phyloP scores from a whole-genome alignment of 441 rosid genomes.

The Hypseocharis bilobata region DNA sequence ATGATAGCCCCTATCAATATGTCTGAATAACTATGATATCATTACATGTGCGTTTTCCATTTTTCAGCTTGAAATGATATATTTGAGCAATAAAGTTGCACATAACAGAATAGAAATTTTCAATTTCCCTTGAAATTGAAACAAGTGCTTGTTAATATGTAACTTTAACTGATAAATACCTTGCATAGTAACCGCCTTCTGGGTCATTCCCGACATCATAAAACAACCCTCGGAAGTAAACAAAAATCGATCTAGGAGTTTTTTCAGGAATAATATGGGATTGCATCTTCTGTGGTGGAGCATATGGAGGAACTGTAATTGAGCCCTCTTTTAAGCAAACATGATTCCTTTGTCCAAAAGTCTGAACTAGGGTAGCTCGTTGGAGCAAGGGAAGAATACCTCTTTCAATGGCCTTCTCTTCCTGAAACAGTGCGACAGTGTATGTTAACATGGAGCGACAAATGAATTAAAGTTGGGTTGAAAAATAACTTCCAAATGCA shows the following conservation, averaged over 20 bases:
- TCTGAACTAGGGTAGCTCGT: constrained; percentile 65
- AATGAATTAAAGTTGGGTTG: background rate
- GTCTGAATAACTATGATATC: no score
- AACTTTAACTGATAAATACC: no score
- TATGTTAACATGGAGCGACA: no score
- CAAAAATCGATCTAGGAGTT: constrained; percentile 62
- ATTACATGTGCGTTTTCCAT: no score
- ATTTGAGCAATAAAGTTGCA: no score
- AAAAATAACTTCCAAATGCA: constrained; percentile 9
- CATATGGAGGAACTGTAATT: constrained; percentile 65
- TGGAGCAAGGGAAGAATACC: constrained; percentile 57
- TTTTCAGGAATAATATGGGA: constrained; percentile 55
- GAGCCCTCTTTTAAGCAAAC: constrained; percentile 67
- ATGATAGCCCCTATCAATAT: no score
- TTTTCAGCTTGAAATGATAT: no score
- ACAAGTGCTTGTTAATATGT: no score
- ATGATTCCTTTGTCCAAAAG: constrained; percentile 64
- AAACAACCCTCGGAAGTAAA: constrained; percentile 65
- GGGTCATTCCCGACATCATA: constrained; percentile 71
- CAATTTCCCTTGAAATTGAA: no score
- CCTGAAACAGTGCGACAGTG: no score
- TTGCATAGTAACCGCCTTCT: constrained; percentile 68
- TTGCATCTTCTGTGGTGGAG: constrained; percentile 75
- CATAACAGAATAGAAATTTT: no score
- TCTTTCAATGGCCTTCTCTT: constrained; percentile 68